Evolutionary conservation across 2,329 filamentous ascomycete genomes (phyloP).

Genomic region (Periconia macrospinosa): DNA sequence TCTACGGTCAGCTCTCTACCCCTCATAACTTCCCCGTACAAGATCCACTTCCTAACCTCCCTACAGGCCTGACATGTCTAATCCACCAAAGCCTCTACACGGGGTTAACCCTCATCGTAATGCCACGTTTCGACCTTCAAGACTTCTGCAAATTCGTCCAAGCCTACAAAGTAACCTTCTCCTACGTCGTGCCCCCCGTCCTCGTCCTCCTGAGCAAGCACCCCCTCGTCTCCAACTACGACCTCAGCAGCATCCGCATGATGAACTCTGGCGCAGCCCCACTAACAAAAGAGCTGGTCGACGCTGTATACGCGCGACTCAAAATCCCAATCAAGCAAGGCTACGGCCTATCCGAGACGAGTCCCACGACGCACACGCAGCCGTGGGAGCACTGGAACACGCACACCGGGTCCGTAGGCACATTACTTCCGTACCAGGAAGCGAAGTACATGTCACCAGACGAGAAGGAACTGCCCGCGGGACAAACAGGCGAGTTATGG

Average conservation of each 20-base stretch:
- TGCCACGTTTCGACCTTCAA: conserved; percentile 81
- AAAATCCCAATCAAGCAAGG: conserved; percentile 86
- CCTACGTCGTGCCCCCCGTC: conserved; percentile 83
- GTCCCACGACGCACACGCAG: conserved; percentile 76
- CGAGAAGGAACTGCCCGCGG: conserved; percentile 63
- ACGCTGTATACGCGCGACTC: conserved; percentile 72
- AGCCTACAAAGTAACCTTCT: conserved; percentile 72
- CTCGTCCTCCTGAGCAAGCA: conserved; percentile 79
- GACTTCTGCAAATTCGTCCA: conserved; percentile 78
- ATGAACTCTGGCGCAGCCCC: conserved; percentile 88
- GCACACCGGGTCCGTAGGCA: conserved; percentile 77
- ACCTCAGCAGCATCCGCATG: conserved; percentile 77
- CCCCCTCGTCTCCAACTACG: conserved; percentile 76
- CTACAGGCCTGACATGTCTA: conserved; percentile 67
- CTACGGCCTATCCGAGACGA: conserved; percentile 87
- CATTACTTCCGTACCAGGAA: conserved; percentile 75
- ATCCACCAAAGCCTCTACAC: conserved; percentile 68
- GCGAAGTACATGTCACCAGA: conserved; percentile 74
- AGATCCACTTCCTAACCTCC: not conserved
- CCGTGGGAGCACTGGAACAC: conserved; percentile 74
- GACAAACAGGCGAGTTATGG: conserved; percentile 63
- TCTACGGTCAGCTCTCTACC: conserved; percentile 66
- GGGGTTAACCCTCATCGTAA: conserved; percentile 69
- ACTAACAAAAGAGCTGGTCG: conserved; percentile 76
- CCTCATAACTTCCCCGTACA: not conserved